Evolutionary conservation across 164 flowering plant genomes (phyloP).

Genomic region (Vitis rupestris): DNA sequence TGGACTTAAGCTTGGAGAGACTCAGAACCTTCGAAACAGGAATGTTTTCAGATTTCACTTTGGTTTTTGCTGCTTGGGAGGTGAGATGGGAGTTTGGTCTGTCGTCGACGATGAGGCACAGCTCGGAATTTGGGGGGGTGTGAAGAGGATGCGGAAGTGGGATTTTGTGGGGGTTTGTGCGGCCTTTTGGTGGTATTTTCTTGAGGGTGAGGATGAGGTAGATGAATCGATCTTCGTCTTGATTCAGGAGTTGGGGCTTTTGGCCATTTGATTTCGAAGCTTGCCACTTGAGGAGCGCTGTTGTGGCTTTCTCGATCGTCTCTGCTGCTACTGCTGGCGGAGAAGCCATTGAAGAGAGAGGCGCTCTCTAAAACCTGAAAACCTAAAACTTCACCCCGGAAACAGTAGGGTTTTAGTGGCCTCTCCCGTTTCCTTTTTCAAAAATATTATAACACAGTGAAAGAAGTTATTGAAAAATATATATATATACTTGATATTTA

Average conservation of each 20-base stretch:
- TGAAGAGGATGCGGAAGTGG: slow-evolving; percentile 65
- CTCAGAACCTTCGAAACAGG: slow-evolving; percentile 69
- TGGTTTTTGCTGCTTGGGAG: slow-evolving; percentile 49
- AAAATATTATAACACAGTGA: too few species aligned
- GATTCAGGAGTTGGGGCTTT: slow-evolving; percentile 58
- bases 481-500: too few species aligned
- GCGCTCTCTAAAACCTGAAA: too few species aligned
- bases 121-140: slow-evolving; percentile 32
- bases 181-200: slow-evolving; percentile 60
- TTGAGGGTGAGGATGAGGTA: slow-evolving; percentile 72
- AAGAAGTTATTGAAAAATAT: too few species aligned
- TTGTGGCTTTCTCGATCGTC: slow-evolving; percentile 41
- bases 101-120: slow-evolving; percentile 77
- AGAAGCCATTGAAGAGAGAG: too few species aligned
- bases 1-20: slow-evolving; percentile 64
- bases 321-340: neutral
- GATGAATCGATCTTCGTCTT: slow-evolving; percentile 73
- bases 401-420: too few species aligned
- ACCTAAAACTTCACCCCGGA: too few species aligned
- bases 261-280: slow-evolving; percentile 31
- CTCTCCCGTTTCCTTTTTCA: too few species aligned
- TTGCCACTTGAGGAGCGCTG: slow-evolving; percentile 64
- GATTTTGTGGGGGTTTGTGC: slow-evolving; percentile 60
- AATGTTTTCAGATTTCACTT: slow-evolving; percentile 47
- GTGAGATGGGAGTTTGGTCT: slow-evolving; percentile 39